Evolutionary conservation across 75 land plant species (phyloP).

Genomic region (Pinus taeda): DNA sequence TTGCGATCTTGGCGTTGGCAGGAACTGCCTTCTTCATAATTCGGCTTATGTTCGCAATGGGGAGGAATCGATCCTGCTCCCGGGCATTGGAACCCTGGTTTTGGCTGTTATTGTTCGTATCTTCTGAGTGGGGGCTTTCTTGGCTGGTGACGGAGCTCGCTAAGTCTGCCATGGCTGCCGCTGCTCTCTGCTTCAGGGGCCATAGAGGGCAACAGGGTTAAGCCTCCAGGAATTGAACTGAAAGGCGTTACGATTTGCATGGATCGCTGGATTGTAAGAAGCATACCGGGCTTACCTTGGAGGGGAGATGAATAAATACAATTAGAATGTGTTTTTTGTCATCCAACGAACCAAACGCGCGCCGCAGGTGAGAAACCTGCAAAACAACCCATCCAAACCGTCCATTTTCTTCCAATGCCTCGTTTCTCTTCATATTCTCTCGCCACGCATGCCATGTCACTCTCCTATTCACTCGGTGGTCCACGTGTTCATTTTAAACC

Average conservation of each 20-base stretch:
- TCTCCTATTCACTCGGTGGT: too few species aligned
- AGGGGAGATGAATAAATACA: not conserved
- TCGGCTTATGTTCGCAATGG: constrained; percentile 74
- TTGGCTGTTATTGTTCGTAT: not conserved
- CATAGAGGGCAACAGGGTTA: not conserved
- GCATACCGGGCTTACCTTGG: not conserved
- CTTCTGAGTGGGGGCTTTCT: not conserved
- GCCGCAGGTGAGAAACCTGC: not conserved
- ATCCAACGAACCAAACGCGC: not conserved
- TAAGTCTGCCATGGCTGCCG: not conserved
- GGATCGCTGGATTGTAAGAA: not conserved
- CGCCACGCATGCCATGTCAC: constrained; percentile 4
- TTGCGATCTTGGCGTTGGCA: constrained; percentile 75
- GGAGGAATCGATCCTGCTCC: constrained; percentile 72
- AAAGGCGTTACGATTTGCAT: not conserved
- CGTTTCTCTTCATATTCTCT: not conserved
- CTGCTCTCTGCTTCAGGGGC: not conserved
- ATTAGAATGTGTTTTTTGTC: not conserved
- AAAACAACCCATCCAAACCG: constrained; percentile 3
- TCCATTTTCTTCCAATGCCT: not conserved
- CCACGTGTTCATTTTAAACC: too few species aligned
- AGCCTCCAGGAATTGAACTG: not conserved
- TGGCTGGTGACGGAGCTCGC: not conserved
- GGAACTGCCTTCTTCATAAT: constrained; percentile 79
- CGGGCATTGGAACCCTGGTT: not conserved